Base-by-base conservation (phyloP, 495 filamentous ascomycete genomes). In the Parathielavia hyrcaniae region DNA sequence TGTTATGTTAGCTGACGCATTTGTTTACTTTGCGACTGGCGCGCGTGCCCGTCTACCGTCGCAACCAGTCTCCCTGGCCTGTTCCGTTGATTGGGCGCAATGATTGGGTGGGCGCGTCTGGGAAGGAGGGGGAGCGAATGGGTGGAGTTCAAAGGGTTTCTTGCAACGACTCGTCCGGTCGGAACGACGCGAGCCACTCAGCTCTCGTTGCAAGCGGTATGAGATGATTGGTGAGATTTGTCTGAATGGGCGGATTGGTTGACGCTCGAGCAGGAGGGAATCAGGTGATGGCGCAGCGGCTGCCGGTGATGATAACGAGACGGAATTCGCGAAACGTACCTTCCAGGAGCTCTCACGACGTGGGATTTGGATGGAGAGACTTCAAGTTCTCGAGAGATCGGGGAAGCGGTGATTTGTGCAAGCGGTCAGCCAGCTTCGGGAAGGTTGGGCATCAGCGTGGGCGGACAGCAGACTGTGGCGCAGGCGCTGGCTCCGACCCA, bases 151-250 rank as follows among this genome's bases (percentile, higher is more conserved):
- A 52, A 62, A 59, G 61, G 64, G 60, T 39, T 58, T 57, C 53
- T 52, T 67, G n/a, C 59, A 68, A 65, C 66, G 67, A 64, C 64
- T 68, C 61, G 67, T 59, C 47, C 36, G 63, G 35, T 50, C 48
- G 49, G 39, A 22, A 13, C 26, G 61, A 58, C 48, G 48, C 63
- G 68, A 59, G 68, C 69, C 69, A 72, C 69, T 71, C 68, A 69
- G 69, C 68, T 66, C 69, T 54, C 60, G 65, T 61, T 60, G 39
- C 57, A 56, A 64, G 64, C 51, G 67, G 68, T 65, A 69, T 69
- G 59, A 69, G 68, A 72, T 71, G 67, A 72, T 70, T 69, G 69
- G 68, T 65, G 69, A 69, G 62, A 70, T 48, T 61, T 53, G 26
- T 30, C 26, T 30, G 58, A 64, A 64, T 61, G 60, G 62, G 64